phyloP scores from a whole-genome alignment of 2,329 filamentous ascomycete species.

The Penicillium expansum region DNA sequence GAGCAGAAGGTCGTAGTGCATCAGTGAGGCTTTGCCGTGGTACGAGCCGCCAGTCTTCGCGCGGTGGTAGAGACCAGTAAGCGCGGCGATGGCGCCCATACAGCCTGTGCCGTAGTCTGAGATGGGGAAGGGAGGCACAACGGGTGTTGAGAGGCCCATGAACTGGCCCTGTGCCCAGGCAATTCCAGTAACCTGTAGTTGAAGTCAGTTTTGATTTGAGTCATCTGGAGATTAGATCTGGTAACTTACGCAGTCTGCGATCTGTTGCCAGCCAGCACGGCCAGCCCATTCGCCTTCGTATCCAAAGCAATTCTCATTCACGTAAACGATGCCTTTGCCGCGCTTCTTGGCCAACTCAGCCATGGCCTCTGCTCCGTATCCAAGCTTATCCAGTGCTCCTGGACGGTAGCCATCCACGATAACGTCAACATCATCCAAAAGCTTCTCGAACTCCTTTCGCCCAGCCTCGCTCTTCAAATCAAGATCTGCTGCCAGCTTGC shows the following conservation, averaged over 20 bases:
- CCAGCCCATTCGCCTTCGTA: slow-evolving; percentile 61
- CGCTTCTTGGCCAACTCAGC: slow-evolving; percentile 54
- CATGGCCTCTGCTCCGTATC: slow-evolving; percentile 59
- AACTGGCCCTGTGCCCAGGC: slow-evolving; percentile 45
- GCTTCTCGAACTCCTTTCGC: slow-evolving; percentile 55
- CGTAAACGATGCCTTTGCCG: slow-evolving; percentile 65
- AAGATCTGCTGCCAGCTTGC: slow-evolving; percentile 65
- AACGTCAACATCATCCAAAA: slow-evolving; percentile 63
- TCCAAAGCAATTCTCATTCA: slow-evolving; percentile 72
- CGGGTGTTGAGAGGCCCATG: slow-evolving; percentile 39
- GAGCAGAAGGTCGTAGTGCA: slow-evolving; percentile 67
- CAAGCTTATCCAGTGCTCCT: slow-evolving; percentile 61
- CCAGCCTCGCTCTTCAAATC: slow-evolving; percentile 59
- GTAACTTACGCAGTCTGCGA: slow-evolving; percentile 61
- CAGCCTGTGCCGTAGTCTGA: slow-evolving; percentile 68
- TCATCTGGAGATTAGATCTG: too few species aligned
- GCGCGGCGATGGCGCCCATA: slow-evolving; percentile 66
- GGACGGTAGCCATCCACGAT: slow-evolving; percentile 70
- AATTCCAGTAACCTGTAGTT: slow-evolving; percentile 40
- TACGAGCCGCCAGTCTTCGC: slow-evolving; percentile 64
- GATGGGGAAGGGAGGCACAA: slow-evolving; percentile 52
- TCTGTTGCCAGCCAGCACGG: slow-evolving; percentile 69
- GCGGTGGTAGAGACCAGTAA: slow-evolving; percentile 62
- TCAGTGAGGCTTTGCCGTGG: slow-evolving; percentile 61
- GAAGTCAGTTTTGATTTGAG: neutral